Conservation (phyloP, 768 basidiomycete species). For the Phylloporus sp. region DNA sequence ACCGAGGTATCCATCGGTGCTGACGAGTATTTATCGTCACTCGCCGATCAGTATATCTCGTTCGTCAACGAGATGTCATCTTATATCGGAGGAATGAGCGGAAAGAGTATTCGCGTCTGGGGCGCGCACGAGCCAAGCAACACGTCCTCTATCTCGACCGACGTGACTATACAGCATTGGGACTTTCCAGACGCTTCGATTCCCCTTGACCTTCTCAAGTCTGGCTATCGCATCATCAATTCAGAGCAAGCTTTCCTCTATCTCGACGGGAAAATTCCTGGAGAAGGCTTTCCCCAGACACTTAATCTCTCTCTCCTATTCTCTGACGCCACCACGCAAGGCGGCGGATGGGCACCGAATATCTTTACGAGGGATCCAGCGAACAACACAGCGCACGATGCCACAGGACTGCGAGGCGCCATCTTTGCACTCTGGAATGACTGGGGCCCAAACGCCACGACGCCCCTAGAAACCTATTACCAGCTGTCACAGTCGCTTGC, state of each 20-base stretch:
- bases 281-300: constrained; percentile 30
- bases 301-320: constrained; percentile 31
- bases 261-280: constrained; percentile 34
- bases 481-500: constrained; percentile 39
- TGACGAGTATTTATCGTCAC: constrained; percentile 36
- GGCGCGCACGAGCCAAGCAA: constrained; percentile 38
- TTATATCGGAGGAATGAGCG: constrained; percentile 29
- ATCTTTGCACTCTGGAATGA: constrained; percentile 41
- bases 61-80: constrained; percentile 41
- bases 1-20: constrained; percentile 43
- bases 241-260: constrained; percentile 35
- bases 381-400: constrained; percentile 30
- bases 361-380: constrained; percentile 29
- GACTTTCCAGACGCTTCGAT: constrained; percentile 31
- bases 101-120: constrained; percentile 41
- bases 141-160: constrained; percentile 32
- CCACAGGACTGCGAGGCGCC: constrained; percentile 29
- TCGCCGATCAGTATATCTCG: constrained; percentile 39
- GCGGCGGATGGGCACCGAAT: constrained; percentile 35
- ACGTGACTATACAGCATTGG: constrained; percentile 45
- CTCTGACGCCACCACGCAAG: constrained; percentile 23
- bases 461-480: constrained; percentile 40
- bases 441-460: constrained; percentile 44
- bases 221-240: constrained; percentile 36
- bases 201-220: constrained; percentile 30